These are phyloP conservation scores for Aspergillus bombycis DNA, from an alignment of 2,329 filamentous ascomycete genomes.

Conservation along the genomic window DNA sequence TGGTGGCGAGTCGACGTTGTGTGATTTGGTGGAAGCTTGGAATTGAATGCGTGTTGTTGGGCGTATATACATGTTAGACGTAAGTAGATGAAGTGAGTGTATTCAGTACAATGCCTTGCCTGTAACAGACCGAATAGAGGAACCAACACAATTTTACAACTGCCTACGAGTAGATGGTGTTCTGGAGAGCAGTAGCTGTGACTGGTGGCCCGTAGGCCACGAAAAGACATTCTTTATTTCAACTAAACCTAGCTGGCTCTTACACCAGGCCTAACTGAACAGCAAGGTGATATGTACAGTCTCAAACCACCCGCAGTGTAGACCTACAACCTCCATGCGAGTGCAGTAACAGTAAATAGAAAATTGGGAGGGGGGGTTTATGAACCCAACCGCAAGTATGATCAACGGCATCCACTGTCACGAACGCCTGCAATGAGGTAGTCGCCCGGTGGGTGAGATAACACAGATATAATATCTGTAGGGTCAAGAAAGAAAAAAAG, in stretches of 20 bases:
- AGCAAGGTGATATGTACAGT: constrained; percentile 27
- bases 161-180: neutral
- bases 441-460: constrained; percentile 8
- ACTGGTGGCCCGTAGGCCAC: constrained; percentile 27
- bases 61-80: neutral
- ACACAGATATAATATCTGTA: neutral
- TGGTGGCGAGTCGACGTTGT: constrained; percentile 52
- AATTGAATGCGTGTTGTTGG: constrained; percentile 13
- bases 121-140: neutral
- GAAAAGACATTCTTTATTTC: constrained; percentile 27
- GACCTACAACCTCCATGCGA: constrained; percentile 7
- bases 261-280: constrained; percentile 21
- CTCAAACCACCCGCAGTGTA: constrained; percentile 17
- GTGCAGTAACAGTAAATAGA: constrained; percentile 1
- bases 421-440: constrained; percentile 12
- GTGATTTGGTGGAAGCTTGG: constrained; percentile 50
- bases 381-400: constrained; percentile 10
- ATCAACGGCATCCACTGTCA: constrained; percentile 10
- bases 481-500: constrained; percentile 10
- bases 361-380: neutral
- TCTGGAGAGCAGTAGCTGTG: neutral
- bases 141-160: neutral
- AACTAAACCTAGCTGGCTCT: constrained; percentile 27
- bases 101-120: neutral
- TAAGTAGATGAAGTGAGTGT: neutral